Evolutionary conservation across 2,329 filamentous ascomycete species (phyloP).

Genomic region (Aspergillus fijiensis): DNA sequence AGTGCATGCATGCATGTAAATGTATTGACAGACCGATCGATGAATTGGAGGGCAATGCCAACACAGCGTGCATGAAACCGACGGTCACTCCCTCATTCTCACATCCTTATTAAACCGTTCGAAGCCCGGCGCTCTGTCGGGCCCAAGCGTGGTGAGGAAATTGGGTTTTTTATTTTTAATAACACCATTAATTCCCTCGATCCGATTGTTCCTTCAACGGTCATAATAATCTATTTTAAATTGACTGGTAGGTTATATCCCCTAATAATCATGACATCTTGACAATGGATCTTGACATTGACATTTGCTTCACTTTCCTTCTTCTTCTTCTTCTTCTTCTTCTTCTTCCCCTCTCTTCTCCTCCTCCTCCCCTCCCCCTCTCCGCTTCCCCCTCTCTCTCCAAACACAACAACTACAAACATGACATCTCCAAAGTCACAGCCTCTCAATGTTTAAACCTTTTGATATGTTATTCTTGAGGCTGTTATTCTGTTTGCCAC

Average conservation of each 20-base stretch:
- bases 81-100: neutral
- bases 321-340: neutral
- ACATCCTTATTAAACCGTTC: neutral
- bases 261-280: neutral
- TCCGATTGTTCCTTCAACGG: neutral
- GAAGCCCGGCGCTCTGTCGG: constrained; percentile 4
- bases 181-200: neutral
- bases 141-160: neutral
- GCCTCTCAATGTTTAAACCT: neutral
- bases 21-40: neutral
- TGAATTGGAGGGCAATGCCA: neutral
- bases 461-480: neutral
- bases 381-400: neutral
- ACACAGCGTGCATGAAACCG: neutral
- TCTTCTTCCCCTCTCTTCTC: constrained; percentile 2
- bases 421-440: neutral
- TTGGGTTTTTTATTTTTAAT: neutral
- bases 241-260: neutral
- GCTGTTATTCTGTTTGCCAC: neutral
- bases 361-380: neutral
- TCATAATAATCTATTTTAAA: neutral
- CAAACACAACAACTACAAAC: too few species aligned
- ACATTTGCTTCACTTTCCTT: neutral
- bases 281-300: too few species aligned
- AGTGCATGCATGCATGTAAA: neutral